Evolutionary conservation across 805 yeast genomes (phyloP), one percentile per base, ranked within the genome.

Genomic region (Wickerhamomyces subpelliculosus): DNA sequence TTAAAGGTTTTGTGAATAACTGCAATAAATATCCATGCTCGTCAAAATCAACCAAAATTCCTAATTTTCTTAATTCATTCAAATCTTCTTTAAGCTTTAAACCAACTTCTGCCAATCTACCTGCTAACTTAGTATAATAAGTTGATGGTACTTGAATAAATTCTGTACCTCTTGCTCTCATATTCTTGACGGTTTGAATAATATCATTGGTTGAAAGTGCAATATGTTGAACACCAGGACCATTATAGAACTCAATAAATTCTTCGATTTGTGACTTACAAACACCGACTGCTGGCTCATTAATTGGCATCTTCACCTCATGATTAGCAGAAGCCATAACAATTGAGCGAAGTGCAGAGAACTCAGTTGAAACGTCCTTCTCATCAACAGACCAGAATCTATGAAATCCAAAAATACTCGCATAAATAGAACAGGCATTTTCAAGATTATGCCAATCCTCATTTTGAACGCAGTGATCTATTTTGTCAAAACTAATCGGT

Each of bases 311-410:
- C 56, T 84, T 83, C 45, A 84, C 72, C 28, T 51, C 57, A 13
- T 80, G 84, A 46, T 78, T 73, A 12, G 68, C 62, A 8, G 84
- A 75, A 0, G 89, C 75, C 88, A 86, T 80, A 12, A 86, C 95
- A 19, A 78, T 73, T 11, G 94, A 81, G 38, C 73, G 68, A 39
- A 85, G 69, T 0, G 93, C 84, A 2, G 88, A 73, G 46, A 64
- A 76, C 37, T 73, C 76, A 0, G 95, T 84, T 36, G 71, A 68
- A n/a, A 86, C 73, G 46, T 80, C 84, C 34, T 65, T 67, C 45
- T 86, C 95, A 55, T 84, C 95, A 11, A 83, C 94, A 1, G 90
- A 80, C 93, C 94, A 84, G 55, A 75, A 85, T 52, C 77, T 67
- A 47, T 80, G 87, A 60, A 86, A 83, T 1, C 88, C 88, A 48